Conservation (phyloP, 2,329 filamentous ascomycete species). For the Hypoxylon rubiginosum region DNA sequence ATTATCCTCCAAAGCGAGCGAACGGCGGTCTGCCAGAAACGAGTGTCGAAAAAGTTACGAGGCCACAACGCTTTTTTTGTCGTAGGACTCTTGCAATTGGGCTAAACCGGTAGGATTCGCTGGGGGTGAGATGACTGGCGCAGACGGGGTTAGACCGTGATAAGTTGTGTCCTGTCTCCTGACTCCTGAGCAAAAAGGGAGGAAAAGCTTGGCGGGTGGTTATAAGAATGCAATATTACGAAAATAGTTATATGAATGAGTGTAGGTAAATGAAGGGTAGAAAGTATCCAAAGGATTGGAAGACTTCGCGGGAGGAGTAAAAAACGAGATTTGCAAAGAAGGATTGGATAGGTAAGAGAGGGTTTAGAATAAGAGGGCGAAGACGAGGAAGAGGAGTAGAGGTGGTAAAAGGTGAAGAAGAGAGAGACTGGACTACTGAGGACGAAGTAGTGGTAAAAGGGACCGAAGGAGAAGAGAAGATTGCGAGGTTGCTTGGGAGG, state of each 20-base stretch:
- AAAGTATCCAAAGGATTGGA: conserved; percentile 43
- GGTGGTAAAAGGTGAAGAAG: conserved; percentile 42
- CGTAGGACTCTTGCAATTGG: conserved; percentile 30
- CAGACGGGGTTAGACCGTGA: conserved; percentile 29
- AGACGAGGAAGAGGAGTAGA: conserved; percentile 45
- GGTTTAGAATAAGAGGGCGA: conserved; percentile 47
- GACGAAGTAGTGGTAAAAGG: conserved; percentile 33
- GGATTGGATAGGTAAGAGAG: conserved; percentile 54
- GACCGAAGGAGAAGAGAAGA: conserved; percentile 51
- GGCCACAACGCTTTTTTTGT: conserved; percentile 46
- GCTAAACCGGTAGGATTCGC: conserved; percentile 24
- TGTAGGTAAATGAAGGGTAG: conserved; percentile 48
- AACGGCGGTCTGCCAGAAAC: conserved; percentile 47
- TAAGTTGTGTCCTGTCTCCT: not conserved
- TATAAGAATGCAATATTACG: conserved; percentile 46
- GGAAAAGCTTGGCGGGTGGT: not conserved
- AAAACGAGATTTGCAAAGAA: conserved; percentile 46
- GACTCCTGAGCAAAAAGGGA: not conserved
- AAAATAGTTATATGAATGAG: conserved; percentile 53
- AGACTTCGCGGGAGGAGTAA: conserved; percentile 35
- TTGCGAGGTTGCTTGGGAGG: conserved; percentile 46
- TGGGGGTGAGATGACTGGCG: conserved; percentile 28
- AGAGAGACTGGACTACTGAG: conserved; percentile 39
- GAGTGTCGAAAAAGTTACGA: conserved; percentile 49
- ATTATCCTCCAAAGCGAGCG: conserved; percentile 51